Base-by-base conservation (phyloP, 2,329 filamentous ascomycete species). In the Orbilia oligospora region DNA sequence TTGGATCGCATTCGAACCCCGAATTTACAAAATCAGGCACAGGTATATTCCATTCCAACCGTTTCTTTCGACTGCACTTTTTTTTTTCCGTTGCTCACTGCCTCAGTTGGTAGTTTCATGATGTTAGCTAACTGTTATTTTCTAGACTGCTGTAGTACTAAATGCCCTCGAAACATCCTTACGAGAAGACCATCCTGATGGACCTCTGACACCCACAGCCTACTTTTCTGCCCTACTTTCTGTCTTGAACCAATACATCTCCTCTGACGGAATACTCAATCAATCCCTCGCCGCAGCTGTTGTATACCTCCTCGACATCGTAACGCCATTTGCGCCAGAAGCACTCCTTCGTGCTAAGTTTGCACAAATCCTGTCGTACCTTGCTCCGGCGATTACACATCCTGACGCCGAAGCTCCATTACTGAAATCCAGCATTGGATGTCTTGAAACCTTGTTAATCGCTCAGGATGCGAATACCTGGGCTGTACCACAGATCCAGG, bases 1-100 rank as follows among this genome's bases (percentile, higher is more conserved):
- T 90, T 99, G 84, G 93, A 95, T 87, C 97, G 97, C 89, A 97
- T 98, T 85, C 93, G 96, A 86, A 96, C 93, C 84, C 96, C 96
- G 71, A 97, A 97, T 86, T 90, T 97, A 83, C 93, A 98, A 85
- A 97, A 93, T 84, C 94, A 97, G 86, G 91, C 97, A 85, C 93
- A 94, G 89, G 94, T 96, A 61, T 24, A 12, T 70, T 65, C 80
- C n/a, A 41, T 70, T 65, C 80, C 18, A 41, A 41, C 14, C 38
- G 9, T 80, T 55, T 51, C 69, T 51, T 61, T 48, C 61, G 48
- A n/a, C 79, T 49, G 53, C 48, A 14, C 65, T 20, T 49, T 71
- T 76, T 46, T 49, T 49, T 58, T 71, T 76, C 12, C 30, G 44
- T 56, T 71, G 76, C 44, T 80, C 72, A 64, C 72, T 53, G 27